Conservation (phyloP, 179 eudicot species). For the Spinacia oleracea region DNA sequence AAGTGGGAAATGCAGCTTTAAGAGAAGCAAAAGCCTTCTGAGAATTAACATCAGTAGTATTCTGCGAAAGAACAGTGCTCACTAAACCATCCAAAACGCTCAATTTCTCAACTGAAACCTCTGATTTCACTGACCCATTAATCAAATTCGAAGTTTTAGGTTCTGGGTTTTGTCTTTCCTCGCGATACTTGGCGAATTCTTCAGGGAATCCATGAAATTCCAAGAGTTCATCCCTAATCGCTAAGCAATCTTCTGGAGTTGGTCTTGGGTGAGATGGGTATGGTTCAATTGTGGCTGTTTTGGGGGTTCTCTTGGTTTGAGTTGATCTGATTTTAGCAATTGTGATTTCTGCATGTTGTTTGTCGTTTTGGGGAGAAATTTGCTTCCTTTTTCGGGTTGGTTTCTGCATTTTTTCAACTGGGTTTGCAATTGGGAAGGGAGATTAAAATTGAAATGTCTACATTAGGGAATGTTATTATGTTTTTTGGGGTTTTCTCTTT, state of each 20-base stretch:
- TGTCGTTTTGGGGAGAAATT: constrained; percentile 9
- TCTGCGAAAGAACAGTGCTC: constrained; percentile 65
- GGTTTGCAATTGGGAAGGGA: constrained; percentile 1
- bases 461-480: too few relatives aligned
- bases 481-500: too few relatives aligned
- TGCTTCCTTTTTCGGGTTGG: constrained; percentile 37
- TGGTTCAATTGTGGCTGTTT: constrained; percentile 34
- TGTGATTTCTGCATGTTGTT: constrained; percentile 28
- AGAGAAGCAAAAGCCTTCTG: constrained; percentile 74
- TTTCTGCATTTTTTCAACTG: constrained; percentile 33
- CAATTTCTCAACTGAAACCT: constrained; percentile 29
- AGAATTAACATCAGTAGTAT: constrained; percentile 75
- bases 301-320: constrained; percentile 20
- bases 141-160: constrained; percentile 14
- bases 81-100: constrained; percentile 81
- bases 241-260: constrained; percentile 63
- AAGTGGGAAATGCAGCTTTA: constrained; percentile 66
- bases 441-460: too few relatives aligned
- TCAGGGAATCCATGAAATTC: constrained; percentile 72
- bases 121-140: constrained; percentile 28
- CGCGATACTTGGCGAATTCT: constrained; percentile 65
- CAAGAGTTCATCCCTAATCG: constrained; percentile 60
- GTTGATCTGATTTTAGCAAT: neutral
- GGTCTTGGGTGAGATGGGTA: constrained; percentile 59
- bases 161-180: constrained; percentile 35